Evolutionary conservation across 2,329 filamentous ascomycete genomes (phyloP).

Genomic region (Aspergillus oerlinghausenensis): DNA sequence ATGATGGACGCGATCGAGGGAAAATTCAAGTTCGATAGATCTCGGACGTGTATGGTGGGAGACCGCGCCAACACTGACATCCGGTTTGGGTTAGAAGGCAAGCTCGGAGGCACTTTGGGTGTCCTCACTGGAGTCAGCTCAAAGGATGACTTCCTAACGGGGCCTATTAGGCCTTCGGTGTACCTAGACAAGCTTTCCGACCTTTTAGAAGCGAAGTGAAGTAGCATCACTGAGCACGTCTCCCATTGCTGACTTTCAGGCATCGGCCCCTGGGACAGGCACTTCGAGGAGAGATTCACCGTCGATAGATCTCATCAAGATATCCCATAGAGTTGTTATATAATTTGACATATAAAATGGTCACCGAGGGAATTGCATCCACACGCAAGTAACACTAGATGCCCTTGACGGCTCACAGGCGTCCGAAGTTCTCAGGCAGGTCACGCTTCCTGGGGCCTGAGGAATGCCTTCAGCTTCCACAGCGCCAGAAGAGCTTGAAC

Average conservation of each 20-base stretch:
- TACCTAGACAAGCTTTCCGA: constrained; percentile 85
- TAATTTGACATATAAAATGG: background rate
- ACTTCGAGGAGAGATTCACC: background rate
- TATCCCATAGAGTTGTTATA: background rate
- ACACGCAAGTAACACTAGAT: background rate
- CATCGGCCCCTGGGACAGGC: background rate
- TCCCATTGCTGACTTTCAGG: background rate
- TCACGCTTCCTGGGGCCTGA: constrained; percentile 6
- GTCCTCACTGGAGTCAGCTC: constrained; percentile 82
- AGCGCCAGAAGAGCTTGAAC: constrained; percentile 31
- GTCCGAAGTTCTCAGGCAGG: background rate
- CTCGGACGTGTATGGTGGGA: constrained; percentile 88
- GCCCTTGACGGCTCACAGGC: background rate
- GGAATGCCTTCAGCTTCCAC: constrained; percentile 37
- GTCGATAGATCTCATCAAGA: background rate
- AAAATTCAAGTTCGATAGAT: constrained; percentile 83
- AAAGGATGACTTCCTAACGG: constrained; percentile 80
- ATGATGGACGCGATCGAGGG: constrained; percentile 99
- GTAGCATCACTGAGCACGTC: background rate
- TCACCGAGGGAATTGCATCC: background rate
- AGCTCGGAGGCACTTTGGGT: constrained; percentile 82
- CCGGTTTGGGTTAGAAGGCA: constrained; percentile 86
- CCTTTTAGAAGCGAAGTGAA: constrained; percentile 45
- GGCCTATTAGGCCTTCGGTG: constrained; percentile 67
- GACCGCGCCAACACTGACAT: constrained; percentile 95